Base-by-base conservation (phyloP, 768 basidiomycete genomes). In the Cubamyces sp. region DNA sequence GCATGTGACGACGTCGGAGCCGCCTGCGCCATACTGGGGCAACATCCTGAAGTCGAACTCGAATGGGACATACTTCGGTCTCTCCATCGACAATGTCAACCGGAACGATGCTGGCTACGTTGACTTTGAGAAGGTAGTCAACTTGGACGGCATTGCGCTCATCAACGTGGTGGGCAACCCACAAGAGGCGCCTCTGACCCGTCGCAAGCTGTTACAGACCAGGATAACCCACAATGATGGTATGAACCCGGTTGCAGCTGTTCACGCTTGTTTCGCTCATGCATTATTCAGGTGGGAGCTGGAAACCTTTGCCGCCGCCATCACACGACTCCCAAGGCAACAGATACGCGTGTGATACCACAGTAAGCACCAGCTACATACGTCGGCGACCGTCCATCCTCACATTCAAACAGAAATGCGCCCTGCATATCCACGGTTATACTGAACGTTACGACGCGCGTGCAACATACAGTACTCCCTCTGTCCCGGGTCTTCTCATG, bases 161-260 rank as follows among this genome's bases (percentile, higher is more conserved):
- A 83, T 96, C 67, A 99, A 99, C 70, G 69, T 98, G 40, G 94
- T 99, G 7, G 75, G 88, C 6, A 97, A 98, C 70, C 82, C 93
- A 0, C 77, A 80, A 0, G 87, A 93, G 51, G 94, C 95, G 0
- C 75, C 79, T 4, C 71, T 96, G 5, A 84, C 87, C 0, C 85
- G 87, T 5, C 74, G 70, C 47, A 98, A 98, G 80, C 77, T 81
- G 57, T 74, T 98, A 19, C 91, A 93, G 76, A 89, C 87, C 5
- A 77, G 88, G 55, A 98, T 99, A 66, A 98, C 95, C 2, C 96
- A 98, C 73, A 99, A 99, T 67, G 97, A 99, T 74, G 97, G 96
- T 86, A 61, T 52, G 85, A 1, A 70, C 1, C 46, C 2, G 40
- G 21, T 23, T 49, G 3, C 51, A 42, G 43, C n/a, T 18, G 25